A percentile compares a stretch with the other conserved stretches of the same genome.
phyloP scores from a whole-genome alignment of 176 grass and related monocot genomes.

The Typha latifolia region DNA sequence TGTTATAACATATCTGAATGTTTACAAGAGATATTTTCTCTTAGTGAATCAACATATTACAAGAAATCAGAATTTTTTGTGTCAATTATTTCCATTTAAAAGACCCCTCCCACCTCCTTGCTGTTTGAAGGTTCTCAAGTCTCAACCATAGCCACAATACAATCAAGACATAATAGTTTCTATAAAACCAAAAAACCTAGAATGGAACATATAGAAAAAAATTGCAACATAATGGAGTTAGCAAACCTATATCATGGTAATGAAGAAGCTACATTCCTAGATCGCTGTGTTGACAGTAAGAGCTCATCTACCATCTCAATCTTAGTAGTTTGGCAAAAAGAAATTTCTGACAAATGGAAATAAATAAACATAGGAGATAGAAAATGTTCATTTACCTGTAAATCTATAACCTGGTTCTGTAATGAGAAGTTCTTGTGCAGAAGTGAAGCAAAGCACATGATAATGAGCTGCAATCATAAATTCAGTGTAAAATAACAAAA shows the following conservation, averaged over 20 bases:
- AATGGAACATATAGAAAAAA: background rate
- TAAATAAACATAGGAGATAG: background rate
- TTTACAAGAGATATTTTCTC: too few relatives aligned
- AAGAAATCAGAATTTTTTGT: too few relatives aligned
- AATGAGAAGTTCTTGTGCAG: constrained; percentile 48
- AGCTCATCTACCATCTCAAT: too few relatives aligned
- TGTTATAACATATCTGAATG: too few relatives aligned
- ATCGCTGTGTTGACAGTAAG: too few relatives aligned
- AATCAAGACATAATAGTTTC: too few relatives aligned
- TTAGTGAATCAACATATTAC: too few relatives aligned
- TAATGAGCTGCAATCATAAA: constrained; percentile 26
- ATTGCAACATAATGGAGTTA: background rate
- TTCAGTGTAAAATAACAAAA: constrained; percentile 13
- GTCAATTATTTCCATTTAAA: too few relatives aligned
- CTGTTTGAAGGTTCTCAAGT: too few relatives aligned
- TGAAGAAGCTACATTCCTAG: background rate
- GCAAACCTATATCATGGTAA: background rate
- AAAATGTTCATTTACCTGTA: constrained; percentile 26
- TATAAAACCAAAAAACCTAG: too few relatives aligned
- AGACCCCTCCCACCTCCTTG: too few relatives aligned
- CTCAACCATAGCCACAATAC: too few relatives aligned
- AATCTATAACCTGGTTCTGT: constrained; percentile 33
- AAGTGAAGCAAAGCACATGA: constrained; percentile 39
- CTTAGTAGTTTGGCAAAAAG: background rate
- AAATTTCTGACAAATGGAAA: background rate